A percentile compares a stretch with the other conserved stretches of the same genome.
These are phyloP conservation scores for Pisolithus marmoratus DNA, from an alignment of 768 basidiomycete genomes.

Conservation along the genomic window DNA sequence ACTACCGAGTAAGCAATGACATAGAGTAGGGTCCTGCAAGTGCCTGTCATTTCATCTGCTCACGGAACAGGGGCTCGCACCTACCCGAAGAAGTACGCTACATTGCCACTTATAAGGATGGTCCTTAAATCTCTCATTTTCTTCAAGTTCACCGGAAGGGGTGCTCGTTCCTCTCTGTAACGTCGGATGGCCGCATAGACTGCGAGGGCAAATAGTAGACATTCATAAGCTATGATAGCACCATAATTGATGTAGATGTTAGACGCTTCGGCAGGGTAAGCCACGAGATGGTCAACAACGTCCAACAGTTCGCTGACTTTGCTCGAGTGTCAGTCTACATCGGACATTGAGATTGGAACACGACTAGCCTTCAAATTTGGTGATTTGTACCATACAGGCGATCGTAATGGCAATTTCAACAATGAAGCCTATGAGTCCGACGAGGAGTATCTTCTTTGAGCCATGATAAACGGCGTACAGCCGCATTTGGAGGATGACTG, in stretches of 20 bases:
- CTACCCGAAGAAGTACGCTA: background rate
- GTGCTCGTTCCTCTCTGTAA: background rate
- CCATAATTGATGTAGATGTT: background rate
- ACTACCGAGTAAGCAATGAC: no score
- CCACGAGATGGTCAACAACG: background rate
- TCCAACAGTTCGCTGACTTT: background rate
- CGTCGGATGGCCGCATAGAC: background rate
- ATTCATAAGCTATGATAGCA: background rate
- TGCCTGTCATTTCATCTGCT: no score
- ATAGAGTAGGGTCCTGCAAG: no score
- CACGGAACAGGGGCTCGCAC: background rate
- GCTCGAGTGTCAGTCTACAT: background rate
- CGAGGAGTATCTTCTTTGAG: constrained; percentile 42
- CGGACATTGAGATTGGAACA: background rate
- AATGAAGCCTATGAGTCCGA: constrained; percentile 41
- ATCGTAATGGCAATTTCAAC: background rate
- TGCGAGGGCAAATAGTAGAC: background rate
- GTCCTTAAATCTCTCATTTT: background rate
- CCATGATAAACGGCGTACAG: constrained; percentile 57
- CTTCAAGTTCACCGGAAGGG: background rate
- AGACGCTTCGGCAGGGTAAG: background rate
- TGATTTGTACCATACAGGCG: background rate
- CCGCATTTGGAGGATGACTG: constrained; percentile 57
- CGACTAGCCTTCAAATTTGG: background rate
- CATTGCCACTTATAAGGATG: background rate